A percentile compares a stretch with the other conserved stretches of the same genome.
phyloP scores from a whole-genome alignment of 1,139 yeast genomes.

The Candida smagusa region DNA sequence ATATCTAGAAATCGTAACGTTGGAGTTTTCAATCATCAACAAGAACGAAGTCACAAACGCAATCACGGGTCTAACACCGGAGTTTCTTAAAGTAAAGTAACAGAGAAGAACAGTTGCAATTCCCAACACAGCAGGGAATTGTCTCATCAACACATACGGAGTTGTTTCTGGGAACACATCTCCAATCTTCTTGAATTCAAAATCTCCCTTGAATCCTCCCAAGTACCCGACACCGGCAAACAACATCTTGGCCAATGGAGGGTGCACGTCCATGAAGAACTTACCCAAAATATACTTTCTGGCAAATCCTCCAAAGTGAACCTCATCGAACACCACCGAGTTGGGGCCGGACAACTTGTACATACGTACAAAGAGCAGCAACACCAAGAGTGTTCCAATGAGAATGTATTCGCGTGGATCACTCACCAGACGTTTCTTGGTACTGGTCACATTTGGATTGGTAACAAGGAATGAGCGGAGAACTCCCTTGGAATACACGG shows the following conservation, averaged over 20 bases:
- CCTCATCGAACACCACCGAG: conserved; percentile 89
- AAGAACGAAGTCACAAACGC: conserved; percentile 66
- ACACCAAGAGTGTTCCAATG: conserved; percentile 48
- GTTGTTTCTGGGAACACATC: conserved; percentile 53
- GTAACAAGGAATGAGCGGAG: conserved; percentile 29
- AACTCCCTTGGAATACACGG: conserved; percentile 23
- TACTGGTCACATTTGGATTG: conserved; percentile 18
- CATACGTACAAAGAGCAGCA: conserved; percentile 49
- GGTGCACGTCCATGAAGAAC: conserved; percentile 91
- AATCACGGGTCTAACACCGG: conserved; percentile 81
- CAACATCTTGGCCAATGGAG: conserved; percentile 88
- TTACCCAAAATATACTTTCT: conserved; percentile 67
- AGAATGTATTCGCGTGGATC: conserved; percentile 26
- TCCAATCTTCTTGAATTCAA: conserved; percentile 71
- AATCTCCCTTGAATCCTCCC: conserved; percentile 78
- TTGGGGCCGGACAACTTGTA: conserved; percentile 61
- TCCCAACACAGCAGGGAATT: conserved; percentile 81
- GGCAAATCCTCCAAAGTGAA: conserved; percentile 65
- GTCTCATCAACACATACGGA: conserved; percentile 83
- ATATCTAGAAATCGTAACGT: conserved; percentile 84
- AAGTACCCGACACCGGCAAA: conserved; percentile 72
- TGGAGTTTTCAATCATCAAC: conserved; percentile 79
- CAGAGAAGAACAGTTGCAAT: conserved; percentile 71
- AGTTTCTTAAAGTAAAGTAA: conserved; percentile 77
- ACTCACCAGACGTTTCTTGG: conserved; percentile 21